Base-by-base conservation (phyloP, 1,284 basidiomycete genomes). In the Sphaerobolus stellatus region DNA sequence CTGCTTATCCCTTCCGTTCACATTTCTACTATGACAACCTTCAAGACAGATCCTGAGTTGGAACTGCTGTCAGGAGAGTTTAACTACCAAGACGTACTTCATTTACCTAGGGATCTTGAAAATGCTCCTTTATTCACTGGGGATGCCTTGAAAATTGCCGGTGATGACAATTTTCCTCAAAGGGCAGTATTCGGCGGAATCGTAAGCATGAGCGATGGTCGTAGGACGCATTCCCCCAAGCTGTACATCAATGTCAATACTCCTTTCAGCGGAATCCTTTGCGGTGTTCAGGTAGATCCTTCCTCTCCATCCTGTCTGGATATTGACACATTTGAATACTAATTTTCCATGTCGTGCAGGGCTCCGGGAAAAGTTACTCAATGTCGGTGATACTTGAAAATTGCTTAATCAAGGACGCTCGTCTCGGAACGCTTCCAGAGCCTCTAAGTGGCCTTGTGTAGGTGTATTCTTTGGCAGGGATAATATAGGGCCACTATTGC, bases 321-420 rank as follows among this genome's bases (percentile, higher is more conserved):
- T 29, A 27, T 22, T n/a, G 4, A 27, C 31, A 29, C 22, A 20
- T 8, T 43, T 31, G 46, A 24, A 16, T 40, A 7, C 16, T 50
- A 27, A 29, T 33, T 22, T 16, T 29, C 41, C 20, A 51, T n/a
- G 18, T 36, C 27, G 24, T 27, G 13, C 59, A 67, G 57, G 66
- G 68, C 5, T 66, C 65, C 3, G 67, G 68, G 25, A 70, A 68
- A 48, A 64, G 63, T 24, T 67, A 69, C 36, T 66, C 66, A n/a
- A 64, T 67, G 3, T 64, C 64, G 5, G 63, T 68, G 8, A 52
- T 70, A 4, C 56, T 70, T 6, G 68, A 69, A 52, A 63, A 62
- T 20, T 65, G 64, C 56, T 50, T 70, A 18, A 64, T 69, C n/a
- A 33, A 44, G 5, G 60, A 62, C 30, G 43, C 46, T 4, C 58